phyloP scores from a whole-genome alignment of 768 basidiomycete species.

The Boletus reticulatus region DNA sequence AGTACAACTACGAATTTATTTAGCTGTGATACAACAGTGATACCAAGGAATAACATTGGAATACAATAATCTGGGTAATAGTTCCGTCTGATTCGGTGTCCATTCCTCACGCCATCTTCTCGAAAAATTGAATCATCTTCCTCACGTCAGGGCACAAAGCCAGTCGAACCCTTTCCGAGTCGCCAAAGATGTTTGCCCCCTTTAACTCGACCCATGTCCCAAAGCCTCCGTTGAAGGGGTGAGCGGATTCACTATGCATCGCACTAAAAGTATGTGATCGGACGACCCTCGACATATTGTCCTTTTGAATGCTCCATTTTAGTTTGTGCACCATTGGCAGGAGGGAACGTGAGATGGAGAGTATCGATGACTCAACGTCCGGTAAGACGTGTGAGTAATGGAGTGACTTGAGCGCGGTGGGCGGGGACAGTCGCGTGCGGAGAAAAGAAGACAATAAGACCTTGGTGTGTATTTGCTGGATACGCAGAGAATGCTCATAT shows the following conservation, averaged over 20 bases:
- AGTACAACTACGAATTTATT: not conserved
- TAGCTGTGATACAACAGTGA: not conserved
- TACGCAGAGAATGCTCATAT: conserved; percentile 55
- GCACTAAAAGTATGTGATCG: conserved; percentile 39
- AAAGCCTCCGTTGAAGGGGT: conserved; percentile 36
- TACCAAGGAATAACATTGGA: not conserved
- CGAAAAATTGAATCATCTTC: conserved; percentile 60
- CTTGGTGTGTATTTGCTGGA: conserved; percentile 54
- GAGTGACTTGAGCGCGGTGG: conserved; percentile 42
- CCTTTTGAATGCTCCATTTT: conserved; percentile 69
- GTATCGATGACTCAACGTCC: conserved; percentile 59
- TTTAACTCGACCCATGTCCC: conserved; percentile 57
- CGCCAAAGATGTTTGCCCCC: conserved; percentile 49
- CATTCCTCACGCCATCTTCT: conserved; percentile 33
- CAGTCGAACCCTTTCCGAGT: conserved; percentile 63
- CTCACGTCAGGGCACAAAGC: conserved; percentile 66
- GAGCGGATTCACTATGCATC: conserved; percentile 18
- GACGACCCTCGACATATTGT: conserved; percentile 57
- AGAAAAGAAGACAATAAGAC: conserved; percentile 54
- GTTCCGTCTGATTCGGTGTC: not conserved
- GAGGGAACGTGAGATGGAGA: conserved; percentile 55
- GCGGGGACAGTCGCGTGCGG: conserved; percentile 41
- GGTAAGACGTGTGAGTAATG: conserved; percentile 55
- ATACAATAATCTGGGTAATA: not conserved
- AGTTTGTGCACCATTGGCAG: conserved; percentile 63